These are phyloP conservation scores for Leucosporidium scottii DNA, from an alignment of 768 basidiomycete species.

Conservation along the genomic window DNA sequence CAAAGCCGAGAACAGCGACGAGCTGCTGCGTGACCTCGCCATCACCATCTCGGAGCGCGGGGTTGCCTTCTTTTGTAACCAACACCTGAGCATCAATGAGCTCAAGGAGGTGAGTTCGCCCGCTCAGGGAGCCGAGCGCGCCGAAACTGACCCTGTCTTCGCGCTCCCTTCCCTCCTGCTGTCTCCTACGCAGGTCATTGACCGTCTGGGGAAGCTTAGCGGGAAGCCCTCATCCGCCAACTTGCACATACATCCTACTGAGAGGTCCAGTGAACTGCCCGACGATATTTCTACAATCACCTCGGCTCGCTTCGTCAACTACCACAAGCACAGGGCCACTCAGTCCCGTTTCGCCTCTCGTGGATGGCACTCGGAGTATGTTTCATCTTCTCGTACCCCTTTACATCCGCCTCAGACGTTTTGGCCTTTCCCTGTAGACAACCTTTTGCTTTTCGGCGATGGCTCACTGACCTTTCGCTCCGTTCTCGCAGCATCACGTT, in stretches of 20 bases:
- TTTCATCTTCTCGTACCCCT: not conserved
- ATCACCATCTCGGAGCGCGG: slow-evolving; percentile 24
- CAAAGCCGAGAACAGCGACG: slow-evolving; percentile 48
- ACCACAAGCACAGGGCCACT: not conserved
- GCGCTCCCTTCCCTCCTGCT: not conserved
- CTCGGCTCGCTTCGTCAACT: slow-evolving; percentile 36
- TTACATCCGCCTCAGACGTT: too few species aligned
- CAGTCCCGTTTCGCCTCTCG: not conserved
- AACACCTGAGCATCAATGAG: not conserved
- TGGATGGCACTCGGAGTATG: slow-evolving; percentile 9
- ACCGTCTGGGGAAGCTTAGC: not conserved
- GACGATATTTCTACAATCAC: slow-evolving; percentile 53
- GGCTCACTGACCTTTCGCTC: too few species aligned
- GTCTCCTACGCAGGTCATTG: not conserved
- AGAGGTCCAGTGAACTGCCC: slow-evolving; percentile 32
- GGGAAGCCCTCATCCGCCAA: not conserved
- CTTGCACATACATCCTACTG: slow-evolving; percentile 4
- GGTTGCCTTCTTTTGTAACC: not conserved
- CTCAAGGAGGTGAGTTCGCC: not conserved
- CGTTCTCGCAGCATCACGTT: too few species aligned
- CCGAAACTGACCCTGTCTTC: not conserved
- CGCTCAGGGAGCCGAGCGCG: not conserved
- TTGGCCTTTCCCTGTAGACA: too few species aligned
- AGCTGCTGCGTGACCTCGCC: slow-evolving; percentile 53
- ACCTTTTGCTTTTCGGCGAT: too few species aligned